Evolutionary conservation across 169 alveolate species (phyloP), one percentile per base, ranked within the genome.

Genomic region (Eimeria nieschulzi): DNA sequence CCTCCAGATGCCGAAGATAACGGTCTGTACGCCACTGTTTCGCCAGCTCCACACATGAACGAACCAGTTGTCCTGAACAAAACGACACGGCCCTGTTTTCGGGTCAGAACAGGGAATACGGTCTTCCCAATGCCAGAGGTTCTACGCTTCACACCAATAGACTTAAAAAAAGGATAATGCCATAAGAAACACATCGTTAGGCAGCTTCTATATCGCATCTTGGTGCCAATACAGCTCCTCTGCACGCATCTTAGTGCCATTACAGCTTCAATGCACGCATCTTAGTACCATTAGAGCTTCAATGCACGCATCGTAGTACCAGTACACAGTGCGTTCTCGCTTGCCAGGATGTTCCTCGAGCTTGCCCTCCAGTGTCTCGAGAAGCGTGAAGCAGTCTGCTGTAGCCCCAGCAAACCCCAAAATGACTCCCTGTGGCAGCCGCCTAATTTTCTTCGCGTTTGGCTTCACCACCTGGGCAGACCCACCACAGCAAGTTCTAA

Each of bases 341-440:
- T 94, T 83, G 92, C 96, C 95, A 39, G 97, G 97, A 59, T 96
- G 95, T 84, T 96, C 96, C 33, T 96, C 97, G 70, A 96, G 95
- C 87, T 95, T 95, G 56, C 95, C 93, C 59, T 96, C 97, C 21
- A 96, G 94, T 61, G 93, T 92, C 66, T 96, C 97, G 23, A 96
- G 56, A 55, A 96, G 90, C 23, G 97, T 96, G 66, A 96, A 94
- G 78, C 97, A 94, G 71, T 96, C 97, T 9, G 97, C 97, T 68
- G 97, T 96, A 7, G 97, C 96, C 19, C 97, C 97, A 6, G 97
- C 97, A 72, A 96, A 96, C 13, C 97, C 97, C 83, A 93, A 83
- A 73, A 94, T 70, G 82, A 94, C 92, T 54, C 91, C 92, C n/a
- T 92, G 95, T 26, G 94, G 92, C 75, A 94, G 80, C 25, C 96